Percentiles rank a stretch among this genome's conserved stretches.
Evolutionary conservation across 768 basidiomycete genomes (phyloP).

Genomic region (Termitomyces sp.): DNA sequence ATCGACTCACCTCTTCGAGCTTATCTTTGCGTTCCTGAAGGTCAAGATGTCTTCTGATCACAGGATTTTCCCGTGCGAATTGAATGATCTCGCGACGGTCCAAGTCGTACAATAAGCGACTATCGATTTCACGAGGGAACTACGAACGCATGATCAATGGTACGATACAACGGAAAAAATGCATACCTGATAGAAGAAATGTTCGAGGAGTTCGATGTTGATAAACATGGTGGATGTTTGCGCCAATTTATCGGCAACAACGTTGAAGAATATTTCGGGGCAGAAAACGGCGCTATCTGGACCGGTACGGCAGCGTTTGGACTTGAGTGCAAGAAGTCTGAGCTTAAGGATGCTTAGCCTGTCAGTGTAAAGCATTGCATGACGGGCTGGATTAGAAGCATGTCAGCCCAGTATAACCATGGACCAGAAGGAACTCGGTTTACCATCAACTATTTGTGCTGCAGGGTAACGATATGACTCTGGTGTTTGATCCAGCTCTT

Average conservation of each 20-base stretch:
- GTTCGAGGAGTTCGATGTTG: conserved; percentile 95
- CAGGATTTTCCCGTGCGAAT: conserved; percentile 95
- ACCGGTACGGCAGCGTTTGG: conserved; percentile 81
- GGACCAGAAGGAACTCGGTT: conserved; percentile 16
- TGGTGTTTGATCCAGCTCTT: conserved; percentile 32
- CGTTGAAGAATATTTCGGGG: conserved; percentile 94
- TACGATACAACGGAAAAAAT: background rate
- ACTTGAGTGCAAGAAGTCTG: conserved; percentile 79
- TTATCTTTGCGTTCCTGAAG: conserved; percentile 97
- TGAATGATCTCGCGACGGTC: conserved; percentile 83
- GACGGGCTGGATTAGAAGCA: conserved; percentile 55
- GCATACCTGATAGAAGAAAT: conserved; percentile 95
- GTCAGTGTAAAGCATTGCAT: conserved; percentile 85
- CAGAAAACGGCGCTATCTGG: conserved; percentile 88
- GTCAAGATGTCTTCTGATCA: conserved; percentile 82
- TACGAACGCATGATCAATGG: conserved; percentile 21
- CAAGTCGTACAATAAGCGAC: conserved; percentile 87
- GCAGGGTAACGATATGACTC: conserved; percentile 90
- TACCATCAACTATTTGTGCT: conserved; percentile 89
- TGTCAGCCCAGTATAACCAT: conserved; percentile 9
- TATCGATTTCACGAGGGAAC: conserved; percentile 98
- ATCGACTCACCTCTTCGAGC: conserved; percentile 72
- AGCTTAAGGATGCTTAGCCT: conserved; percentile 80
- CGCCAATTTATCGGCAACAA: conserved; percentile 94
- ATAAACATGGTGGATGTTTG: conserved; percentile 98